Evolutionary conservation across 1,284 basidiomycete species (phyloP).

Genomic region (Schizopora paradoxa): DNA sequence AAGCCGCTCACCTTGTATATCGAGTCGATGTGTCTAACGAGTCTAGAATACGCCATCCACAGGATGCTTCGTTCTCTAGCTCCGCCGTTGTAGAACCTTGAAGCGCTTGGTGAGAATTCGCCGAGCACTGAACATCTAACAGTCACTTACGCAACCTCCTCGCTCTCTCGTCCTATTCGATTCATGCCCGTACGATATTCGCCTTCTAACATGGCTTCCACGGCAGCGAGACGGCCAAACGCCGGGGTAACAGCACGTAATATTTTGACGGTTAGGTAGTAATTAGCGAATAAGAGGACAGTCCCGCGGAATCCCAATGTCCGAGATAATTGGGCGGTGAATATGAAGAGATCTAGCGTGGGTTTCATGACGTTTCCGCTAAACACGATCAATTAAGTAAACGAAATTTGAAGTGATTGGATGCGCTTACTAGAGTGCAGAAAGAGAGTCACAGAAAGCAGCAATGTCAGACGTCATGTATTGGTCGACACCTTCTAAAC

Average conservation of each 20-base stretch:
- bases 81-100: constrained; percentile 90
- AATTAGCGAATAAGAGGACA: constrained; percentile 75
- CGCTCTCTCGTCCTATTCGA: constrained; percentile 83
- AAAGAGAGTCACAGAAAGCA: constrained; percentile 83
- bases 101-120: too few relatives aligned
- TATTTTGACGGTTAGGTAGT: constrained; percentile 81
- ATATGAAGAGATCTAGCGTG: constrained; percentile 86
- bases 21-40: constrained; percentile 87
- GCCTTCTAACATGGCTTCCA: constrained; percentile 83
- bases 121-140: neutral
- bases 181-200: constrained; percentile 90
- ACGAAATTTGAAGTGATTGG: neutral
- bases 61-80: constrained; percentile 81
- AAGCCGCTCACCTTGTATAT: constrained; percentile 73
- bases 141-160: constrained; percentile 81
- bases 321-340: constrained; percentile 87
- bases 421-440: constrained; percentile 77
- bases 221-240: constrained; percentile 87
- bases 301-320: constrained; percentile 83
- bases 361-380: constrained; percentile 86
- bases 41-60: constrained; percentile 69
- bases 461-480: constrained; percentile 94
- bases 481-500: constrained; percentile 79
- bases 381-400: neutral
- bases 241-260: constrained; percentile 86